Evolutionary conservation across 306 rosid genomes (phyloP).

Genomic region (Citrullus mucosospermus): DNA sequence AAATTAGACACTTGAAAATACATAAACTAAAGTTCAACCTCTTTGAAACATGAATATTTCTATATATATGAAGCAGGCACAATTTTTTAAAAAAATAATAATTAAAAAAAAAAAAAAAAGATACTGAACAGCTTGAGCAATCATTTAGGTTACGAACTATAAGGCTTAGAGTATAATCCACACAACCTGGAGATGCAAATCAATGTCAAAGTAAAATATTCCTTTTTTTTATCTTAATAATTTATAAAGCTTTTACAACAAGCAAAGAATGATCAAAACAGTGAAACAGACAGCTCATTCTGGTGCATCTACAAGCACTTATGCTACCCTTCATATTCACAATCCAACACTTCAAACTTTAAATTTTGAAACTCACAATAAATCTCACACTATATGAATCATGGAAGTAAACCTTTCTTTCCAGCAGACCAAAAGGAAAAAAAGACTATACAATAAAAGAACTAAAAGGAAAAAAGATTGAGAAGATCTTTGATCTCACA

Average conservation of each 20-base stretch:
- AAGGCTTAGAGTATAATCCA: no score
- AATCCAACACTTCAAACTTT: neutral
- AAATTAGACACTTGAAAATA: no score
- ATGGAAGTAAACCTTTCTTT: neutral
- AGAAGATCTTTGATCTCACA: conserved; percentile 14
- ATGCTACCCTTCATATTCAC: neutral
- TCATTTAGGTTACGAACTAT: no score
- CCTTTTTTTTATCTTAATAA: neutral
- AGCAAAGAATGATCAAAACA: neutral
- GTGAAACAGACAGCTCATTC: neutral
- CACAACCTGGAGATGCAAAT: neutral
- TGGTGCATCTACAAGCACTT: neutral
- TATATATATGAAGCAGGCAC: no score
- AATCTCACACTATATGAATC: neutral
- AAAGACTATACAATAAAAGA: neutral
- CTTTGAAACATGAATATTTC: no score
- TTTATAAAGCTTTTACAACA: neutral
- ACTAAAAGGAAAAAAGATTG: neutral
- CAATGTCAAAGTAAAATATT: neutral
- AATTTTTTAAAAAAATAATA: no score
- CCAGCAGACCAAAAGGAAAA: neutral
- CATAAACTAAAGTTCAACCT: no score
- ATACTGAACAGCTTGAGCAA: no score
- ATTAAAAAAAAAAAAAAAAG: no score
- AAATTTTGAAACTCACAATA: neutral